Evolutionary conservation across 2,329 filamentous ascomycete species (phyloP).

Genomic region (Xylaria sp.): DNA sequence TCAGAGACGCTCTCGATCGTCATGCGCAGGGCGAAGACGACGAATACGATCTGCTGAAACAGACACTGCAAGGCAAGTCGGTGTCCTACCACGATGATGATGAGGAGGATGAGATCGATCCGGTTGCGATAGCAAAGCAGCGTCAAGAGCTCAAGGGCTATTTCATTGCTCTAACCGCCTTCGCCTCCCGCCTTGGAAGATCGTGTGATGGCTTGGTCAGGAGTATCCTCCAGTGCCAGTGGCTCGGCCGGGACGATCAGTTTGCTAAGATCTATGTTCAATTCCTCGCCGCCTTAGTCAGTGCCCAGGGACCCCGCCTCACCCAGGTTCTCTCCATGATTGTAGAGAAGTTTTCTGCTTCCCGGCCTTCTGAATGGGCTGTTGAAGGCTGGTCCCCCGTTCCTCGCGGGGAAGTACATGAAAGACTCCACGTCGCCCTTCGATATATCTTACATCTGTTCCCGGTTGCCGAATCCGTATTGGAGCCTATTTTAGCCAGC

Average conservation of each 20-base stretch:
- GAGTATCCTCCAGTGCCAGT: slow-evolving; percentile 68
- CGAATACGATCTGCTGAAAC: slow-evolving; percentile 69
- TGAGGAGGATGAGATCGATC: slow-evolving; percentile 58
- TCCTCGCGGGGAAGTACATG: slow-evolving; percentile 71
- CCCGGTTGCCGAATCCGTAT: slow-evolving; percentile 77
- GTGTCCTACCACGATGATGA: slow-evolving; percentile 53
- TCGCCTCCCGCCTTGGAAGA: slow-evolving; percentile 68
- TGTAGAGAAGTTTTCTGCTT: slow-evolving; percentile 76
- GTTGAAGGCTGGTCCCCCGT: slow-evolving; percentile 68
- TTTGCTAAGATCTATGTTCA: slow-evolving; percentile 75
- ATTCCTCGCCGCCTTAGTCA: slow-evolving; percentile 78
- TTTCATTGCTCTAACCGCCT: slow-evolving; percentile 70
- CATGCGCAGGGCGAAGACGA: slow-evolving; percentile 67
- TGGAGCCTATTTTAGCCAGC: slow-evolving; percentile 72
- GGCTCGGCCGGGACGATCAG: slow-evolving; percentile 71
- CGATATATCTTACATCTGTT: slow-evolving; percentile 82
- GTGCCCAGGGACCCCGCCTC: slow-evolving; percentile 83
- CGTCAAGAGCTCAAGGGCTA: slow-evolving; percentile 68
- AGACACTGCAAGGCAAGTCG: slow-evolving; percentile 63
- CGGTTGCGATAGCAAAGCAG: slow-evolving; percentile 47
- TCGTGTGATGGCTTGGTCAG: slow-evolving; percentile 68
- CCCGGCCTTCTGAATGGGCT: slow-evolving; percentile 57
- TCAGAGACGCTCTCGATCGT: slow-evolving; percentile 65
- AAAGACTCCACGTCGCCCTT: slow-evolving; percentile 79
- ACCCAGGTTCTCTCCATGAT: slow-evolving; percentile 80